phyloP scores from a whole-genome alignment of 2,329 filamentous ascomycete species.

The Xylaria sp. region DNA sequence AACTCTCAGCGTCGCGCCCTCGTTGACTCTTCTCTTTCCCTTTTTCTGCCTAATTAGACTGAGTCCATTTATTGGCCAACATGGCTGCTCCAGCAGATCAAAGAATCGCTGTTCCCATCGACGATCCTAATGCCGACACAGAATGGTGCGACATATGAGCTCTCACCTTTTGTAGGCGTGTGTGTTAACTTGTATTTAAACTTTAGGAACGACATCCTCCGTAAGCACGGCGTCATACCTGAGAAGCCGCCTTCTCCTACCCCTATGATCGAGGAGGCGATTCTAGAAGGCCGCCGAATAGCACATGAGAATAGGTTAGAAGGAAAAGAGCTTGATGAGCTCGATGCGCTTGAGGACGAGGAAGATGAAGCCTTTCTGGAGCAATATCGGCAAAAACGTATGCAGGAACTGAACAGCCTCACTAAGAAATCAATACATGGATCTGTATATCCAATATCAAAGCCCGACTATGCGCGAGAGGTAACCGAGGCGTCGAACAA shows the following conservation, averaged over 20 bases:
- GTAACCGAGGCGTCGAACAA: slow-evolving; percentile 90
- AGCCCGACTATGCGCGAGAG: slow-evolving; percentile 90
- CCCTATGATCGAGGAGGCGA: slow-evolving; percentile 93
- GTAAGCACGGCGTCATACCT: slow-evolving; percentile 96
- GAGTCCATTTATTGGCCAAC: slow-evolving; percentile 23
- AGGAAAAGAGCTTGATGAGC: slow-evolving; percentile 92
- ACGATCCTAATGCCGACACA: slow-evolving; percentile 95
- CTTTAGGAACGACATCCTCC: slow-evolving; percentile 95
- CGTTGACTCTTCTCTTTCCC: neutral
- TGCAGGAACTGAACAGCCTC: slow-evolving; percentile 82
- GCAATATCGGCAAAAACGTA: slow-evolving; percentile 85
- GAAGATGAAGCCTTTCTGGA: slow-evolving; percentile 95
- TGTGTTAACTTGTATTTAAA: slow-evolving; percentile 28
- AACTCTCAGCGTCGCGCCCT: neutral
- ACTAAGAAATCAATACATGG: slow-evolving; percentile 84
- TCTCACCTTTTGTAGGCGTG: slow-evolving; percentile 28
- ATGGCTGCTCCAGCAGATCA: slow-evolving; percentile 74
- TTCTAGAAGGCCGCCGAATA: slow-evolving; percentile 82
- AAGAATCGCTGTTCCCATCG: slow-evolving; percentile 82
- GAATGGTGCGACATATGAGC: slow-evolving; percentile 76
- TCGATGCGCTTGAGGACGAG: slow-evolving; percentile 92
- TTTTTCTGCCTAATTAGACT: slow-evolving; percentile 2
- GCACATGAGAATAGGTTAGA: slow-evolving; percentile 94
- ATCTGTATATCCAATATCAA: slow-evolving; percentile 91
- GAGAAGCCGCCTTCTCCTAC: slow-evolving; percentile 96